phyloP scores from a whole-genome alignment of 2,329 filamentous ascomycete species.

The Leptodontidium sp. region DNA sequence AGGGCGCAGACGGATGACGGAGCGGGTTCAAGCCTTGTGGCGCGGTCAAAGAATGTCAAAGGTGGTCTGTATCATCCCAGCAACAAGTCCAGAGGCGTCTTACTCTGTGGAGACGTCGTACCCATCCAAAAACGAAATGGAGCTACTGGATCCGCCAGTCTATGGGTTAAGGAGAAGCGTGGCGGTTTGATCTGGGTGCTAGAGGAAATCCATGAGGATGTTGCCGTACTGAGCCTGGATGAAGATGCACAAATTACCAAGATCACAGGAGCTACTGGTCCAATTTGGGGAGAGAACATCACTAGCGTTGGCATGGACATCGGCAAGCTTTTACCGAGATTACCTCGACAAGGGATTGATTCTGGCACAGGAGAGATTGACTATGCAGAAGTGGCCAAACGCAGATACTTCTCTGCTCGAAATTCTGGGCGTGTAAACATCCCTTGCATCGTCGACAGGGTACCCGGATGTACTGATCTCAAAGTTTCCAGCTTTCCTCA shows the following conservation, averaged over 20 bases:
- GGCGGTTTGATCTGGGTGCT: constrained; percentile 96
- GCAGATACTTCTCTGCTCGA: constrained; percentile 85
- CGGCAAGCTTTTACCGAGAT: constrained; percentile 78
- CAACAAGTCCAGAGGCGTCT: constrained; percentile 83
- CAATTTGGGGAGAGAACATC: constrained; percentile 83
- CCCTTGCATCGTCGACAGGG: constrained; percentile 81
- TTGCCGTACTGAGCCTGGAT: constrained; percentile 79
- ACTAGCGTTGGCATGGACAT: constrained; percentile 76
- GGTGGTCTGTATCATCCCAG: constrained; percentile 64
- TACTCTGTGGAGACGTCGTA: constrained; percentile 97
- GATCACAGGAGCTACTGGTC: constrained; percentile 77
- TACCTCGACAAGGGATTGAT: constrained; percentile 79
- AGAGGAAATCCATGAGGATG: constrained; percentile 96
- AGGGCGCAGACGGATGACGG: constrained; percentile 73
- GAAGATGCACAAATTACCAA: constrained; percentile 77
- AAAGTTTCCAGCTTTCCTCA: constrained; percentile 94
- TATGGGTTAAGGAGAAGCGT: constrained; percentile 98
- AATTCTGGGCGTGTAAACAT: constrained; percentile 82
- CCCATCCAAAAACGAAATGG: constrained; percentile 97
- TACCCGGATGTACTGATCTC: constrained; percentile 74
- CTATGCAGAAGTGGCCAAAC: constrained; percentile 75
- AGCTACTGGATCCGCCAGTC: constrained; percentile 86
- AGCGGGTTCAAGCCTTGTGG: constrained; percentile 55
- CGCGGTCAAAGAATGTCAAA: constrained; percentile 56
- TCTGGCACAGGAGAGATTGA: constrained; percentile 77